Evolutionary conservation across 1,284 basidiomycete species (phyloP).

Genomic region (Microstroma glucosiphilum): DNA sequence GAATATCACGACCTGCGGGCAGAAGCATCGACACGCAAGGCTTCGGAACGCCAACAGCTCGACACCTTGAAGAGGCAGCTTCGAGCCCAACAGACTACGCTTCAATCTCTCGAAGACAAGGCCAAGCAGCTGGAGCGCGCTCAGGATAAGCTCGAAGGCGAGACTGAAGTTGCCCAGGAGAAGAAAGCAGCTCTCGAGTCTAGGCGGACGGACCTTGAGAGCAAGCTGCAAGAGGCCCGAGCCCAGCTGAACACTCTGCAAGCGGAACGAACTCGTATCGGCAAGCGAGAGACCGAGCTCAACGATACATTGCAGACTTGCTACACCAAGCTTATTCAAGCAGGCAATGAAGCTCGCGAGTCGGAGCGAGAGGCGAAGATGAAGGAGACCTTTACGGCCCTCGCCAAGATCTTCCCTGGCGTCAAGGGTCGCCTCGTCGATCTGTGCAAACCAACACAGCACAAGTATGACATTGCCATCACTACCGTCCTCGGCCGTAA

Average conservation of each 20-base stretch:
- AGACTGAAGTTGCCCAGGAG: constrained; percentile 58
- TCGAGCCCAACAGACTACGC: constrained; percentile 64
- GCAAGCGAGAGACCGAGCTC: constrained; percentile 50
- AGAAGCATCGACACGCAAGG: constrained; percentile 62
- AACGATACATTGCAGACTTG: constrained; percentile 83
- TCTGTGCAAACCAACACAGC: constrained; percentile 82
- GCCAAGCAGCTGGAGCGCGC: constrained; percentile 63
- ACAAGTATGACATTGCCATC: constrained; percentile 90
- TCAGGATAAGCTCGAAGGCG: constrained; percentile 61
- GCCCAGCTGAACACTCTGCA: constrained; percentile 70
- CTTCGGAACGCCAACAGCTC: constrained; percentile 78
- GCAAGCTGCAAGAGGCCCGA: constrained; percentile 52
- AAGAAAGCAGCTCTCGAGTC: constrained; percentile 57
- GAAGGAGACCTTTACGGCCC: constrained; percentile 73
- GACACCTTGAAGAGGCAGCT: constrained; percentile 76
- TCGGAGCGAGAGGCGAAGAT: constrained; percentile 74
- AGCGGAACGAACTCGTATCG: constrained; percentile 65
- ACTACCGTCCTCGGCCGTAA: constrained; percentile 90
- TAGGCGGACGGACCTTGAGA: constrained; percentile 19
- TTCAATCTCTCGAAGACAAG: constrained; percentile 59
- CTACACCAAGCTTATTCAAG: constrained; percentile 68
- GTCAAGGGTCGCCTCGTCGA: constrained; percentile 74
- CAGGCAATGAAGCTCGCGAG: constrained; percentile 55
- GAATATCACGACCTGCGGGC: constrained; percentile 70
- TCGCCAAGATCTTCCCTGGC: constrained; percentile 60